Evolutionary conservation across 257 asterid species (phyloP), one percentile per base, ranked within the genome.

Genomic region (Nemophila menziesii): DNA sequence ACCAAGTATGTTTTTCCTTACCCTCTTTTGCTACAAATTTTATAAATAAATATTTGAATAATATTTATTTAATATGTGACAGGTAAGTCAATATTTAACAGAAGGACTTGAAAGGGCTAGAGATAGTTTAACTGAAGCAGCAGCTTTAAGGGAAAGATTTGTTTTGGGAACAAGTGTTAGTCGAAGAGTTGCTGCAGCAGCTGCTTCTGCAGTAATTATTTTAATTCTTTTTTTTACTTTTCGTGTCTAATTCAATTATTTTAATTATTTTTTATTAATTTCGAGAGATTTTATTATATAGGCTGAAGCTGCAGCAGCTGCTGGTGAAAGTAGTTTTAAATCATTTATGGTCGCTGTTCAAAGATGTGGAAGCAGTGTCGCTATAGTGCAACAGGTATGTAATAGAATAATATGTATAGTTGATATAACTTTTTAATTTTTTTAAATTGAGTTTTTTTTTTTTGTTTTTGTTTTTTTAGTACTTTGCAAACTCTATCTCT

Each of bases 301-400:
- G 99, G 99, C 99, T 20, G 99, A 90, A 79, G 93, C 99, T 45
- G 94, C 96, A 43, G 96, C 99, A 41, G 96, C 96, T 45, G 99
- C 99, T 62, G 96, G 99, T 39, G 96, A 90, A 75, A 85, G 83
- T 67, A 82, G 99, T 66, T 85, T 90, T 78, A 77, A 79, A 66
- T 77, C 99, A 48, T 90, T 90, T 68, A 85, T 85, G 99, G 96
- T 85, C 60, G 79, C 96, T 66, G 94, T 85, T 46, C 99, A 90
- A 77, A 92, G 86, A 0, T 81, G 99, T 70, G 96, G 94, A 63
- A 90, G 99, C 70, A 81, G 99, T 64, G 96, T 90, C 72, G 99
- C 96, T 61, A 90, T 81, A 61, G 93, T 85, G 57, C 96, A 85
- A 79, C 99, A 90, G 75, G 96, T 90, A 74, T 46, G 83, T 54